Base-by-base conservation (phyloP, 768 basidiomycete genomes). In the Naganishia onofrii region DNA sequence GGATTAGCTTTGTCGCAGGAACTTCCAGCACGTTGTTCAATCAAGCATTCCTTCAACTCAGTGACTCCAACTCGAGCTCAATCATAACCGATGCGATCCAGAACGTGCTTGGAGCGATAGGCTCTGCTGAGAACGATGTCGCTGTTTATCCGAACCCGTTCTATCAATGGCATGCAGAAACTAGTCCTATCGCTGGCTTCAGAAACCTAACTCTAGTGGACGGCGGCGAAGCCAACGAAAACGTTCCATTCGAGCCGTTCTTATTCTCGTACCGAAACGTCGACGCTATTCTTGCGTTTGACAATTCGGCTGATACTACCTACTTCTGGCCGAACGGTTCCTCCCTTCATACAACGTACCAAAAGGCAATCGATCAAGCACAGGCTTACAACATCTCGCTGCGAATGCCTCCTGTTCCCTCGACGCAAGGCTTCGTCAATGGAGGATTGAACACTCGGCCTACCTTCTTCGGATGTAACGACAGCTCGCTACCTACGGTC, bases 211-310 rank as follows among this genome's bases (percentile, higher is more conserved):
- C 80, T 15, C 74, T 82, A 19, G 77, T 82, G 46, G 81, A 82
- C 63, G 80, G 74, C 3, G 81, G 81, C 13, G 74, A 77, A 69
- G 78, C 77, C 38, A 79, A 80, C 69, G 88, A 90, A 74, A 88
- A 89, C 75, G 77, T 90, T 8, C 92, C 92, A 0, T 82, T 89
- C 29, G 87, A 86, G 23, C 88, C 89, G 0, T 81, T 91, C 31
- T 84, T 93, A 66, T 87, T 91, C 31, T 88, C 86, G 57, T 84
- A 85, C 0, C 85, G 92, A 58, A 83, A 77, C 0, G 74, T 93
- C 51, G 92, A 94, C 75, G 86, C 89, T 4, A 86, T 93, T 73
- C 83, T 94, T 19, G 89, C 89, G 0, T 81, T 91, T 23, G 92
- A 93, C 75, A 85, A 85, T 28, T 81, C 79, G 0, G 82, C 78